Evolutionary conservation across 2,329 filamentous ascomycete genomes (phyloP), one percentile per base, ranked within the genome.

Genomic region (Aspergillus sp.): DNA sequence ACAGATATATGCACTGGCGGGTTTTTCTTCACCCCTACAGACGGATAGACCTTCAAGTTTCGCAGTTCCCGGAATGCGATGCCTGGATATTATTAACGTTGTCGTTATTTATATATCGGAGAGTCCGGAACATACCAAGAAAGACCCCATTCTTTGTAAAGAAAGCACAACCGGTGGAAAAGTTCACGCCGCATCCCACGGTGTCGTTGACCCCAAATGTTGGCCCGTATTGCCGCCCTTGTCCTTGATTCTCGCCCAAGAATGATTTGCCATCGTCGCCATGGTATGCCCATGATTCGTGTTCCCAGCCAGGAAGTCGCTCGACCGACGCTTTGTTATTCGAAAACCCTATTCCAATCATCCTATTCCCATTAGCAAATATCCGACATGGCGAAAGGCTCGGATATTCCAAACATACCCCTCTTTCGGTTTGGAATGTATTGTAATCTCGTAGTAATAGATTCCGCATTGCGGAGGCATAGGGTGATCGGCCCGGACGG

Each of bases 391-490:
- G 52, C n/a, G n/a, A 32, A 32, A 8, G 39, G 18, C 12, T n/a
- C 43, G 17, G 34, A 53, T 26, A 22, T 18, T 48, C 34, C 34
- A 17, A 49, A 54, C 82, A 62, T 79, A 87, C 85, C 85, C 85
- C 66, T 90, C 88, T 69, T 88, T 87, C 51, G 84, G 84, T 67
- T 87, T 85, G 7, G 85, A 84, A 50, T 87, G 72, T 48, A 91
- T 83, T 8, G 83, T 84, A 34, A 87, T 80, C 68, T 99, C 95
- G 69, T 87, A 99, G 73, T 99, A 99, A 74, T 96, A 99, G 58
- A 99, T 88, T 2, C 95, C 95, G 64, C 90, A 95, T 68, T 96
- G 89, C 36, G 86, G 82, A 4, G 95, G 92, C 86, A 98, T 97
- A 48, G 87, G 85, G 71, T 92, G 82, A 72, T 99, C 89, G 26